Conservation (phyloP, 441 rosid genomes). For the Biscutella laevigata region DNA sequence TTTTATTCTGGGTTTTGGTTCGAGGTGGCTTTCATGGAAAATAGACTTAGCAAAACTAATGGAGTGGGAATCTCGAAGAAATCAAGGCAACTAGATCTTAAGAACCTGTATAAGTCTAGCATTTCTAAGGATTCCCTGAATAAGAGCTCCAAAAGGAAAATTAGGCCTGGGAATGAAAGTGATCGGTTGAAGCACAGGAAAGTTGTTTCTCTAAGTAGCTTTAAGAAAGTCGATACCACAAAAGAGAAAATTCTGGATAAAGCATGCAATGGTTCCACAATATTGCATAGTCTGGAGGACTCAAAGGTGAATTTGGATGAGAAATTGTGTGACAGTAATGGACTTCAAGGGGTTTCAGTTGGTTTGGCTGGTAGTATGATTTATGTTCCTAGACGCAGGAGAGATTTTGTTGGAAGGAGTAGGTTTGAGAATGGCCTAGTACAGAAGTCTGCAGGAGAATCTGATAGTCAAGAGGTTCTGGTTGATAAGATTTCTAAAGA, state of each 20-base stretch:
- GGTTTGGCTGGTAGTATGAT: conserved; percentile 39
- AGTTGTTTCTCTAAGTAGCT: conserved; percentile 46
- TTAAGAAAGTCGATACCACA: conserved; percentile 34
- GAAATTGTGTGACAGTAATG: conserved; percentile 27
- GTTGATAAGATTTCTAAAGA: conserved; percentile 29
- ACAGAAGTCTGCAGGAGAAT: conserved; percentile 32
- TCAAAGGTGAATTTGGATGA: conserved; percentile 34
- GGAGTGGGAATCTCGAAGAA: conserved; percentile 66
- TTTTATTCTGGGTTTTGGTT: conserved; percentile 39
- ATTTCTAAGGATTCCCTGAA: conserved; percentile 30
- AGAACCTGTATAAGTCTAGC: conserved; percentile 59
- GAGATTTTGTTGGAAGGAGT: conserved; percentile 62
- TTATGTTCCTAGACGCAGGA: conserved; percentile 64
- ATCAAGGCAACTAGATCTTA: conserved; percentile 85
- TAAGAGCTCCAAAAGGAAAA: conserved; percentile 57
- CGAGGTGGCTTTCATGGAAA: conserved; percentile 71
- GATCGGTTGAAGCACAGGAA: conserved; percentile 45
- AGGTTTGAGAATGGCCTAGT: conserved; percentile 37
- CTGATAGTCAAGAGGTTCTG: conserved; percentile 28
- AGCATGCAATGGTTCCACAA: conserved; percentile 39
- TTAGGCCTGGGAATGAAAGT: conserved; percentile 27
- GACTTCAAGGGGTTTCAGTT: conserved; percentile 37
- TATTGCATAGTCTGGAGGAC: conserved; percentile 32
- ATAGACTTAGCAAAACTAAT: conserved; percentile 52
- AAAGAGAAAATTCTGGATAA: conserved; percentile 42